These are phyloP conservation scores for Phaeomoniella chlamydospora DNA, from an alignment of 2,329 filamentous ascomycete species.

Conservation along the genomic window DNA sequence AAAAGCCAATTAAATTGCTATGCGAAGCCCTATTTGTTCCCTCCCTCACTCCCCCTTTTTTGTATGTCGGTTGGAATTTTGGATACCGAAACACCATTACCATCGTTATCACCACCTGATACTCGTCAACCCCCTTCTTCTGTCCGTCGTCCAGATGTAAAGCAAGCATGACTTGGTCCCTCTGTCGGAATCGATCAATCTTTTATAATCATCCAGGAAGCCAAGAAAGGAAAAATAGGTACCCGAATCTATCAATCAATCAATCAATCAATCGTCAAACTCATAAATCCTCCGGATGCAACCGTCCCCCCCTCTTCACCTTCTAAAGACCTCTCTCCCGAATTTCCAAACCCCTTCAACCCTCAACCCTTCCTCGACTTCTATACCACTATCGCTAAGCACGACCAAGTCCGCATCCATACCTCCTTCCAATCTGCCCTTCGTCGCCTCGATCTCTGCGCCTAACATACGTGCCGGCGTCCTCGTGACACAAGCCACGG, in stretches of 20 bases:
- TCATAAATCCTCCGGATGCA: not conserved
- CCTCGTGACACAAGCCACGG: slow-evolving; percentile 56
- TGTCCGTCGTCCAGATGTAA: too few species aligned
- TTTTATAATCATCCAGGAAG: too few species aligned
- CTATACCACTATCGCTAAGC: slow-evolving; percentile 37
- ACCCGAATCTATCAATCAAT: too few species aligned
- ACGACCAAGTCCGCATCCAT: slow-evolving; percentile 58
- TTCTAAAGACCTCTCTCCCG: slow-evolving; percentile 37
- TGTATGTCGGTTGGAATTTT: too few species aligned
- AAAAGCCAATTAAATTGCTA: too few species aligned
- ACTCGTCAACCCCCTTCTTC: not conserved
- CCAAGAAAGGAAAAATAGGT: too few species aligned
- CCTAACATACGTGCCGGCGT: slow-evolving; percentile 69
- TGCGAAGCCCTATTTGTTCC: too few species aligned
- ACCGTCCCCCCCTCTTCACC: not conserved
- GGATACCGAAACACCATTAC: not conserved
- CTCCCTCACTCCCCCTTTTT: too few species aligned
- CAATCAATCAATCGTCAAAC: too few species aligned
- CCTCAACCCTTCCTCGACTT: slow-evolving; percentile 34
- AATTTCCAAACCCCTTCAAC: slow-evolving; percentile 76
- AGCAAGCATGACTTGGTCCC: too few species aligned
- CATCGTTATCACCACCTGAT: not conserved
- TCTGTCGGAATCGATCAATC: too few species aligned
- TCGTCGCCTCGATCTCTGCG: slow-evolving; percentile 37
- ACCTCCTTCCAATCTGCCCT: slow-evolving; percentile 50